phyloP scores from a whole-genome alignment of 129 eudicot species.

The Chrysanthemum makinoi region DNA sequence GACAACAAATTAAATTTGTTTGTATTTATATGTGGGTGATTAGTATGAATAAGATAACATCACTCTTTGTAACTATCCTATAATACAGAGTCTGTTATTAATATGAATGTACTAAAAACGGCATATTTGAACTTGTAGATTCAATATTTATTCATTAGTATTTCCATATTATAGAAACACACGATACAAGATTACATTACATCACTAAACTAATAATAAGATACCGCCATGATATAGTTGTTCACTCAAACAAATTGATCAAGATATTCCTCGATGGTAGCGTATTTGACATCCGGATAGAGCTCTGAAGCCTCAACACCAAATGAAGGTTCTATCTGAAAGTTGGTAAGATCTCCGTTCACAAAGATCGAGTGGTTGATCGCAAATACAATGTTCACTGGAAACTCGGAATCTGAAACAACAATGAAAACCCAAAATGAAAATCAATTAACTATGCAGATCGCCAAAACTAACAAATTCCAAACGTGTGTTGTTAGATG shows the following conservation, averaged over 20 bases:
- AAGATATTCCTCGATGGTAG: conserved; percentile 69
- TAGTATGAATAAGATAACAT: neutral
- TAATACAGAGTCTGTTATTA: no score
- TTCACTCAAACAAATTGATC: conserved; percentile 47
- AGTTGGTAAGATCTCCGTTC: conserved; percentile 66
- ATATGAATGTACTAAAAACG: no score
- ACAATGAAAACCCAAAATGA: neutral
- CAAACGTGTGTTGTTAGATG: neutral
- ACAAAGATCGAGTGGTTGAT: conserved; percentile 64
- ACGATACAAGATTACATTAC: conserved; percentile 1
- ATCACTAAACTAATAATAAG: neutral
- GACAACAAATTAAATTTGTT: neutral
- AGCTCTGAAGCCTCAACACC: conserved; percentile 83
- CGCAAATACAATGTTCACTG: conserved; percentile 38
- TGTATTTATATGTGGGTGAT: neutral
- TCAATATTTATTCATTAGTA: conserved; percentile 13
- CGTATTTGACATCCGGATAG: conserved; percentile 81
- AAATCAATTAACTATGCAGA: neutral
- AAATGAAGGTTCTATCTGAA: conserved; percentile 54
- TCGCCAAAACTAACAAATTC: neutral
- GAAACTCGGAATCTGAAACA: conserved; percentile 50
- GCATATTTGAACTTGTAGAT: neutral
- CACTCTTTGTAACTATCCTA: no score
- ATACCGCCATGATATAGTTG: neutral
- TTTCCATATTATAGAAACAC: conserved; percentile 14